phyloP scores from a whole-genome alignment of 2,329 filamentous ascomycete genomes.

The Westerdykella aurantiaca region DNA sequence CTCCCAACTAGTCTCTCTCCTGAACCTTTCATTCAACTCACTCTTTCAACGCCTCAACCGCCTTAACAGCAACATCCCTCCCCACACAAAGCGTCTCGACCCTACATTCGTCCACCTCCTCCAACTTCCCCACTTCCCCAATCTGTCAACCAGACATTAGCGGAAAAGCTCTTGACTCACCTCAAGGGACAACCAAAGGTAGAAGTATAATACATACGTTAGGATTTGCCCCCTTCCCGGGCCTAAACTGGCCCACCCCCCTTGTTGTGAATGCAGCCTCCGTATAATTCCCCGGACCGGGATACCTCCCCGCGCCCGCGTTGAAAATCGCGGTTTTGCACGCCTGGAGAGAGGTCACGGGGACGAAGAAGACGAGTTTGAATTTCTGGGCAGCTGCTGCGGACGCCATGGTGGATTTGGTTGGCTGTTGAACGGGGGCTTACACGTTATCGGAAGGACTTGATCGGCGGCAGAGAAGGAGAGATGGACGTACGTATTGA shows the following conservation, averaged over 20 bases:
- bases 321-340: conserved; percentile 44
- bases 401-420: background rate
- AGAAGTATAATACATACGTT: conserved; percentile 27
- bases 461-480: too few species aligned
- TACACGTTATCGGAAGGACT: too few species aligned
- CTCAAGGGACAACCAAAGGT: background rate
- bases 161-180: background rate
- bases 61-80: conserved; percentile 51
- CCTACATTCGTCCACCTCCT: conserved; percentile 55
- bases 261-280: conserved; percentile 40
- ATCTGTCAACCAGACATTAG: conserved; percentile 35
- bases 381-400: conserved; percentile 19
- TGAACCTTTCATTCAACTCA: conserved; percentile 34
- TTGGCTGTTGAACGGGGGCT: too few species aligned
- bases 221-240: conserved; percentile 56
- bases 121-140: conserved; percentile 52
- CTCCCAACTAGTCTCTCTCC: background rate
- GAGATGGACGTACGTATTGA: too few species aligned
- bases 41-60: conserved; percentile 60
- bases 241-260: conserved; percentile 62
- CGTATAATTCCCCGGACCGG: conserved; percentile 39
- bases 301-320: conserved; percentile 42
- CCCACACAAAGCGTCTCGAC: conserved; percentile 60
- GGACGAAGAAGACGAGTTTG: conserved; percentile 45
- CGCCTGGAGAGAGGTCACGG: conserved; percentile 30